Evolutionary conservation across 129 eudicot genomes (phyloP), one percentile per base, ranked within the genome.

Genomic region (Calendula officinalis): DNA sequence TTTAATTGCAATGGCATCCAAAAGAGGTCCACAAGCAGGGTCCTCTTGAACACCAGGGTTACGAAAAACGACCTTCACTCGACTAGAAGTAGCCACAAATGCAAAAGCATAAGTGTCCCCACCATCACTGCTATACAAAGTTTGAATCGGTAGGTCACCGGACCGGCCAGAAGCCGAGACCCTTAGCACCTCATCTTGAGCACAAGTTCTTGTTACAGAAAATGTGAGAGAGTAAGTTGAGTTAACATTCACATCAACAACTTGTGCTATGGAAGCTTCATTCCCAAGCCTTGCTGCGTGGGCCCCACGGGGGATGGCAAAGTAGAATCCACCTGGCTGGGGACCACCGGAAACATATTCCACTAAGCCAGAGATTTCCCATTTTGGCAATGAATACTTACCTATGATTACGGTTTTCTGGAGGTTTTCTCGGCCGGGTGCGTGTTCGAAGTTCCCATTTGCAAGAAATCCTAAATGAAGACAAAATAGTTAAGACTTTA

Each of bases 91-190:
- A 7, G 95, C 84, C 66, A 34, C 34, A 36, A 86, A 86, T 30
- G 87, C 77, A 69, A 80, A 86, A 7, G 90, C 95, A 44, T 86
- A 86, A 36, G 95, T 83, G 12, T 86, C 95, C 11, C 95, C 95
- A 11, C 95, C 95, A 41, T 86, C 82, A 6, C 58, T 70, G 64
- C 87, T 83, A 57, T 70, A 86, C 79, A 86, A 45, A 7, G 95
- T 86, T 56, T 83, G 86, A 34, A 86, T 83, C 11, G 90, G 90
- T 1, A 86, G 83, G 48, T 83, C 83, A 59, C 81, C 67, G 0
- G 84, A 78, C 45, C 34, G 42, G 8, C 80, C 82, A 16, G 82
- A 65, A 27, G 75, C 82, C 4, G 79, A 77, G 43, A 86, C 77
- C 50, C 72, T 67, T 13, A 83, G 76, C 33, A 69, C 84, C 76